A percentile compares a stretch with the other conserved stretches of the same genome.
Evolutionary conservation across 1,284 basidiomycete species (phyloP).

Genomic region (Takashimella tepidaria): DNA sequence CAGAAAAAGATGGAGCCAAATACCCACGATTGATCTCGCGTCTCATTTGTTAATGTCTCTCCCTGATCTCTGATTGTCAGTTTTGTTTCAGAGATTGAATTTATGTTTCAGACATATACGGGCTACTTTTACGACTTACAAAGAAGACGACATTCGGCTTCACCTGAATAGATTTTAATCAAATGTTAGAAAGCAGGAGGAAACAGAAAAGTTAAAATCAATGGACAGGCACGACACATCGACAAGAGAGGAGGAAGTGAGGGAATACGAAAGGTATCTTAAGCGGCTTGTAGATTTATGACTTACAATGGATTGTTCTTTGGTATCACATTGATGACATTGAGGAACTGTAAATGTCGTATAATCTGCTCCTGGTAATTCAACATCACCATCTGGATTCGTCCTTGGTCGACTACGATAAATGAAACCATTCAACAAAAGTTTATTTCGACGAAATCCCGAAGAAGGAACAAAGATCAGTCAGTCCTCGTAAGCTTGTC

Average conservation of each 20-base stretch:
- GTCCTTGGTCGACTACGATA: conserved; percentile 58
- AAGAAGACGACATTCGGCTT: conserved; percentile 86
- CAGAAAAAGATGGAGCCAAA: too few species aligned
- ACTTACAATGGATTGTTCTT: conserved; percentile 54
- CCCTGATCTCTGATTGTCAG: conserved; percentile 48
- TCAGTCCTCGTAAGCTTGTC: conserved; percentile 9
- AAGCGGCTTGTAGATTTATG: too few species aligned
- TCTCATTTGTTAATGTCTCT: conserved; percentile 63
- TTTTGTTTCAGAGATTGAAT: not conserved
- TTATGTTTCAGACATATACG: too few species aligned
- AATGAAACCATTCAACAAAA: not conserved
- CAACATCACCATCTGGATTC: conserved; percentile 90
- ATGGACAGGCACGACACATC: not conserved
- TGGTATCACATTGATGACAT: conserved; percentile 60
- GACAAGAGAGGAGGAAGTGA: too few species aligned
- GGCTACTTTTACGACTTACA: conserved; percentile 28
- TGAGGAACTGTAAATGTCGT: conserved; percentile 71
- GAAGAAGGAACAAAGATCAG: too few species aligned
- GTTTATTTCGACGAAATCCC: too few species aligned
- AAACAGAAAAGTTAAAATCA: conserved; percentile 35
- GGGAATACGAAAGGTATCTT: too few species aligned
- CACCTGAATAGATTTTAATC: conserved; percentile 36
- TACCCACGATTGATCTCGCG: conserved; percentile 70
- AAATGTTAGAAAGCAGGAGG: not conserved
- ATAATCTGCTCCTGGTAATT: conserved; percentile 70